Evolutionary conservation across 768 basidiomycete species (phyloP), one percentile per base, ranked within the genome.

Genomic region (Postia placenta): DNA sequence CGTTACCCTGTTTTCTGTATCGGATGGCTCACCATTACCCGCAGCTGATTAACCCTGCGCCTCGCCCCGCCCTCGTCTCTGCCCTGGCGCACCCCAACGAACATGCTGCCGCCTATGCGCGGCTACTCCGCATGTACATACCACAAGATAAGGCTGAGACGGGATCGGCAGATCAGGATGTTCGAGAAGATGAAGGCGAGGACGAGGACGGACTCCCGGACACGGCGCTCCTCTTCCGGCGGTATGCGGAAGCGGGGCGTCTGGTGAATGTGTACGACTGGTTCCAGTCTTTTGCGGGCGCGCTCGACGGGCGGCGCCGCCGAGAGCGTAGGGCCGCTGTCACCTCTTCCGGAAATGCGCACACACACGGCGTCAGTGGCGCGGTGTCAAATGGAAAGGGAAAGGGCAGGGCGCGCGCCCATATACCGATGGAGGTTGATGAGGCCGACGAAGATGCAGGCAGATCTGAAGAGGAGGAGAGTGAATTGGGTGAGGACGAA

Each of bases 231-330:
- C 69, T 92, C 12, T 88, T 92, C 69, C 70, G 69, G 41, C 74
- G 87, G 19, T 92, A 90, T 65, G 71, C 83, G 37, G 83, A 90
- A 57, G 85, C 85, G 41, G 87, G 87, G 39, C 83, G 76, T 67
- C 77, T 86, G 78, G 80, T 92, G 65, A 92, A 92, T 60, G 75
- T 90, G 2, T 91, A 87, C 61, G 91, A 93, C 64, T 92, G 89
- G 91, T 91, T 81, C 58, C 82, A 87, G 56, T 77, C 84, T 20
- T 93, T 92, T 63, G 73, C 77, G 26, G 64, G 72, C 19, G 83
- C 78, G 26, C 64, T 92, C 46, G 87, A 88, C 61, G 68, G 67
- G 1, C 86, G 86, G 65, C 64, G 65, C 15, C 48, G 53, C 50
- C 59, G 58, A 9, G 45, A 60, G 45, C 48, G 52, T 20, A 50